A percentile compares a stretch with the other conserved stretches of the same genome.
phyloP scores from a whole-genome alignment of 306 rosid species.

The Pyrus betulifolia region DNA sequence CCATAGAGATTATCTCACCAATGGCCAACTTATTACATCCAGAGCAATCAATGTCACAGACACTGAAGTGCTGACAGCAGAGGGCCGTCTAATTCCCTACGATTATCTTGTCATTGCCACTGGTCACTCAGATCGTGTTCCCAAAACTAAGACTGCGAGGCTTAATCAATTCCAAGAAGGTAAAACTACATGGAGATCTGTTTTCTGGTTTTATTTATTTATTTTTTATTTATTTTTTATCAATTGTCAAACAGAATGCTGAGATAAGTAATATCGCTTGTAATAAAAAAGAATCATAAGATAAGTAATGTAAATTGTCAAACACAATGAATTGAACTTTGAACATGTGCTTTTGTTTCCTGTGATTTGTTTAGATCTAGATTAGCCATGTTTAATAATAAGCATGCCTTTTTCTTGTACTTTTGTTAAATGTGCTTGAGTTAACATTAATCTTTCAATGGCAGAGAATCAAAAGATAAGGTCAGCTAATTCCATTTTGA shows the following conservation, averaged over 20 bases:
- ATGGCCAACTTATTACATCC: slow-evolving; percentile 38
- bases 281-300: background rate
- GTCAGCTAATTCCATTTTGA: slow-evolving; percentile 57
- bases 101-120: slow-evolving; percentile 72
- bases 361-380: background rate
- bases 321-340: background rate
- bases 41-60: slow-evolving; percentile 41
- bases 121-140: slow-evolving; percentile 48
- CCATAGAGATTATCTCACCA: slow-evolving; percentile 55
- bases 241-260: background rate
- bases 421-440: background rate
- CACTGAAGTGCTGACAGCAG: slow-evolving; percentile 52
- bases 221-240: background rate
- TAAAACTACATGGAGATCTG: background rate
- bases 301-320: too few species aligned
- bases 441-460: slow-evolving; percentile 11
- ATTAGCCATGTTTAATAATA: background rate
- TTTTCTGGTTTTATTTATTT: too few species aligned
- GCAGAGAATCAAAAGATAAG: slow-evolving; percentile 59
- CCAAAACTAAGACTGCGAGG: slow-evolving; percentile 40
- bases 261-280: background rate
- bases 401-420: background rate
- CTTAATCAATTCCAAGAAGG: slow-evolving; percentile 51
- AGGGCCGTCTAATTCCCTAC: slow-evolving; percentile 38
- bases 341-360: background rate